A percentile compares a stretch with the other conserved stretches of the same genome.
Evolutionary conservation across 108 stramenopile species (phyloP).

Genomic region (Nitzschia palea): DNA sequence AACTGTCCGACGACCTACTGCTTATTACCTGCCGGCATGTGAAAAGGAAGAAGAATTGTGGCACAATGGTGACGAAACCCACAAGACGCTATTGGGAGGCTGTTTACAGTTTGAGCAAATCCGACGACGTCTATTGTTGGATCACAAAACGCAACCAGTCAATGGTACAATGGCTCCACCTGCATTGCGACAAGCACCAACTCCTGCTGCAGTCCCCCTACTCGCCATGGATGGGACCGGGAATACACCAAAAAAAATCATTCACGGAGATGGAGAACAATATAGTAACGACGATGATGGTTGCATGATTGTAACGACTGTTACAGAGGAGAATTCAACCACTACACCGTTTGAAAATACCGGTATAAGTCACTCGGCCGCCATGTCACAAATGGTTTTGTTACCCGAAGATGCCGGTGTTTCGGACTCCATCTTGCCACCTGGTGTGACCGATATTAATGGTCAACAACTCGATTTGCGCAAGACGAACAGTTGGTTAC

Average conservation of each 20-base stretch:
- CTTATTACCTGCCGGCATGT: slow-evolving; percentile 79
- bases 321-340: neutral
- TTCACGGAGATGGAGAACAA: neutral
- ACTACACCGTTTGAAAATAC: slow-evolving; percentile 65
- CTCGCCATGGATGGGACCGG: neutral
- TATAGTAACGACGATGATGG: neutral
- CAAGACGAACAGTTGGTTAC: slow-evolving; percentile 81
- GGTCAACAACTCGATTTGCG: slow-evolving; percentile 89
- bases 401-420: slow-evolving; percentile 88
- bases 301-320: slow-evolving; percentile 1
- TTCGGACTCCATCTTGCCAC: slow-evolving; percentile 59
- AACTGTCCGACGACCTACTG: slow-evolving; percentile 83
- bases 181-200: neutral
- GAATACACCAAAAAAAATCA: neutral
- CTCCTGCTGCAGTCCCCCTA: neutral
- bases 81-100: slow-evolving; percentile 55
- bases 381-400: slow-evolving; percentile 80
- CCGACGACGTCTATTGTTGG: slow-evolving; percentile 49
- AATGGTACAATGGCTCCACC: neutral
- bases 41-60: slow-evolving; percentile 66
- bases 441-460: slow-evolving; percentile 85
- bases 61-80: slow-evolving; percentile 54
- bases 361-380: slow-evolving; percentile 79
- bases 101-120: slow-evolving; percentile 73
- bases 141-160: slow-evolving; percentile 26